A percentile compares a stretch with the other conserved stretches of the same genome.
phyloP scores from a whole-genome alignment of 2,329 filamentous ascomycete genomes.

The Coniella vitis region DNA sequence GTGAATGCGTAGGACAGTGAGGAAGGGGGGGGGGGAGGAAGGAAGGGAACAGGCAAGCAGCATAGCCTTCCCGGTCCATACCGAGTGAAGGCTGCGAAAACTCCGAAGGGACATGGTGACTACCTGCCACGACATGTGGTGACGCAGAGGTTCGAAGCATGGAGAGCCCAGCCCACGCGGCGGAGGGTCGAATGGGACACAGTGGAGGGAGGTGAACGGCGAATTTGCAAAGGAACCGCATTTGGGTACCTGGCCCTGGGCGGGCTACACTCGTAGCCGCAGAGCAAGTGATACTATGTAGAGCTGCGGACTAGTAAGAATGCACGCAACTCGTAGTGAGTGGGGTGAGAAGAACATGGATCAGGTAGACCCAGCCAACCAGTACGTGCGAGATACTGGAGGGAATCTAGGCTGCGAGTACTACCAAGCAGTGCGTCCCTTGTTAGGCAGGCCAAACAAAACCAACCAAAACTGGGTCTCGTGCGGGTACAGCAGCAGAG shows the following conservation, averaged over 20 bases:
- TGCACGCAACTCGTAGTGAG: too few species aligned
- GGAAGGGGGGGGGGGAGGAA: neutral
- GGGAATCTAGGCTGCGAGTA: constrained; percentile 6
- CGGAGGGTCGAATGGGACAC: neutral
- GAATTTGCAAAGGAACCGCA: neutral
- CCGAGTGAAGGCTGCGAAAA: constrained; percentile 3
- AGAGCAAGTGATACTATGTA: too few species aligned
- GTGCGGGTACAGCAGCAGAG: neutral
- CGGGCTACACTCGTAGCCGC: constrained; percentile 8
- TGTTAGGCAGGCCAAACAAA: constrained; percentile 6
- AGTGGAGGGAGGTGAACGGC: neutral
- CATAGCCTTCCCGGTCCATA: constrained; percentile 7
- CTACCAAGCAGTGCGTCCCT: constrained; percentile 5
- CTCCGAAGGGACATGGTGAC: constrained; percentile 13
- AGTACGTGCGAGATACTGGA: neutral
- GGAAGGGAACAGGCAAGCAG: neutral
- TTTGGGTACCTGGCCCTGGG: constrained; percentile 3
- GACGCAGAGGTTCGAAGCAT: constrained; percentile 8
- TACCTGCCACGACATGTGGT: constrained; percentile 15
- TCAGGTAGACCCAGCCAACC: neutral
- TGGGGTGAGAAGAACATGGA: too few species aligned
- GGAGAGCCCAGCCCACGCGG: neutral
- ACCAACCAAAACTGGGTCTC: too few species aligned
- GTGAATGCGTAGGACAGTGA: constrained; percentile 10
- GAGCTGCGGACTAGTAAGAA: neutral